Evolutionary conservation across 768 basidiomycete species (phyloP).

Genomic region (Boletus reticuloceps): DNA sequence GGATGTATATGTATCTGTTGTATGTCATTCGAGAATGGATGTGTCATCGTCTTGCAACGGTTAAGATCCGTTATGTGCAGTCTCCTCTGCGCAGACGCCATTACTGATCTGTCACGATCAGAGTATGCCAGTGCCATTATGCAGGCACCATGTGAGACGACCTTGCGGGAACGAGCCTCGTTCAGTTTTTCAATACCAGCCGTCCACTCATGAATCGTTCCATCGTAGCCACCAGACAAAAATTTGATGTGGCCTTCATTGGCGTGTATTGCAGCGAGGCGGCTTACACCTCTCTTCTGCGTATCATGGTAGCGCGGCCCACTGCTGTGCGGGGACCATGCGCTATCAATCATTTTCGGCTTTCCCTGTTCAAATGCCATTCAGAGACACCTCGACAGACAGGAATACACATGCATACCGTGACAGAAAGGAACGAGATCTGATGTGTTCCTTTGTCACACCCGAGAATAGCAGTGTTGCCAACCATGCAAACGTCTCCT

Average conservation of each 20-base stretch:
- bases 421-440: conserved; percentile 39
- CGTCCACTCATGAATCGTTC: conserved; percentile 41
- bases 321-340: conserved; percentile 32
- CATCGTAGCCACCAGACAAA: conserved; percentile 50
- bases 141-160: conserved; percentile 30
- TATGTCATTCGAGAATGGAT: conserved; percentile 38
- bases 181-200: conserved; percentile 18
- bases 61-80: conserved; percentile 39
- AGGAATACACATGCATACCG: conserved; percentile 29
- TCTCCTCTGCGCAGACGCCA: conserved; percentile 35
- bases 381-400: conserved; percentile 22
- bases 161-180: conserved; percentile 24
- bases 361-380: conserved; percentile 28
- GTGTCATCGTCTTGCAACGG: conserved; percentile 28
- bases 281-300: conserved; percentile 37
- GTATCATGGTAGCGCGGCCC: conserved; percentile 23
- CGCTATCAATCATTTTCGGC: conserved; percentile 32
- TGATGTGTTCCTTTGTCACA: conserved; percentile 42
- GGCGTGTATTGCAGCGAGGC: conserved; percentile 39
- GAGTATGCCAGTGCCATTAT: conserved; percentile 41
- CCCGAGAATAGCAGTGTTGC: conserved; percentile 41
- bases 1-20: conserved; percentile 48
- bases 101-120: conserved; percentile 31
- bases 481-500: conserved; percentile 44
- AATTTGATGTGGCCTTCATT: conserved; percentile 35